Percentiles rank a stretch among this genome's conserved stretches.
These are phyloP conservation scores for Arabis hirsuta DNA, from an alignment of 345 rosid genomes.

Conservation along the genomic window DNA sequence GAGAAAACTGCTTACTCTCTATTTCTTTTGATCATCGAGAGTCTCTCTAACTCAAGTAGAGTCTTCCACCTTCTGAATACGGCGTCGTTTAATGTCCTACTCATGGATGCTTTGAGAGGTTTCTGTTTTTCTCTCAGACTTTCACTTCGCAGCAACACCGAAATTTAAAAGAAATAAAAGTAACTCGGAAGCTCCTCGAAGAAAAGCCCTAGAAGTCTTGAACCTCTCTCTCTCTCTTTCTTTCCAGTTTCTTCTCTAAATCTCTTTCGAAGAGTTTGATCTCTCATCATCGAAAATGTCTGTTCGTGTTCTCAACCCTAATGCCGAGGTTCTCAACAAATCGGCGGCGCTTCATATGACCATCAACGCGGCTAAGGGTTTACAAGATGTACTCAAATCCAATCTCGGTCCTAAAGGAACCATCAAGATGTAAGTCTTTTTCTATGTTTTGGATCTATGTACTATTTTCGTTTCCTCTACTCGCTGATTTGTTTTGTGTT, in stretches of 20 bases:
- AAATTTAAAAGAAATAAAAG: slow-evolving; percentile 29
- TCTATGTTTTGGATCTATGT: background rate
- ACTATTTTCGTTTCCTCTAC: background rate
- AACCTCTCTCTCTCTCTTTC: background rate
- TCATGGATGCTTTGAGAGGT: background rate
- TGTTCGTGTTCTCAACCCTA: slow-evolving; percentile 86
- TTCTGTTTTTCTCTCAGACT: background rate
- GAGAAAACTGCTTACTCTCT: background rate
- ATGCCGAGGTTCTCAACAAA: slow-evolving; percentile 97
- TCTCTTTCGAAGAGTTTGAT: background rate
- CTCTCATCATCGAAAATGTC: slow-evolving; percentile 64
- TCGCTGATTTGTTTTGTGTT: slow-evolving; percentile 8
- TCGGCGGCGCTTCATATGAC: slow-evolving; percentile 98
- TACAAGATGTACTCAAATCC: slow-evolving; percentile 89
- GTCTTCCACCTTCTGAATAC: background rate
- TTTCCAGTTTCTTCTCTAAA: background rate
- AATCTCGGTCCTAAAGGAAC: slow-evolving; percentile 99
- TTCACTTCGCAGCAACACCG: slow-evolving; percentile 13
- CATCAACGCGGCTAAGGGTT: slow-evolving; percentile 95
- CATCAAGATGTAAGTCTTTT: slow-evolving; percentile 71
- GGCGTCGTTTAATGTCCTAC: slow-evolving; percentile 6
- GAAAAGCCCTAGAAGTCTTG: slow-evolving; percentile 33
- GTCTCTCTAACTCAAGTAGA: background rate
- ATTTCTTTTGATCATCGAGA: background rate
- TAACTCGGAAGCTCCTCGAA: slow-evolving; percentile 30